Conservation (phyloP, 805 yeast genomes). For the Pichia membranifaciens region DNA sequence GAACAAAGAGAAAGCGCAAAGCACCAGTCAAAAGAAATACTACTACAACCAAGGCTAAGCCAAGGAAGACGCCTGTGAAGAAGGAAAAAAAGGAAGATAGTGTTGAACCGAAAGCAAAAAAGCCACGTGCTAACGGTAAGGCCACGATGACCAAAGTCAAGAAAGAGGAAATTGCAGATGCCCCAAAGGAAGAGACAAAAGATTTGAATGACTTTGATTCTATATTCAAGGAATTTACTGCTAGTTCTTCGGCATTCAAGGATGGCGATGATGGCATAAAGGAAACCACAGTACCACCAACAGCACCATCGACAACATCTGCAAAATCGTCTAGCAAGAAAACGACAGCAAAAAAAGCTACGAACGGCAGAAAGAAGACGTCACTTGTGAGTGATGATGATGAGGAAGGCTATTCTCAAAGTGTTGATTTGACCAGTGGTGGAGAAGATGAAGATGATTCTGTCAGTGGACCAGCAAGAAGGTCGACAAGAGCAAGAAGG, state of each 20-base stretch:
- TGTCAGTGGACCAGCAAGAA: constrained; percentile 1
- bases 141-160: constrained; percentile 1
- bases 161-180: constrained; percentile 14
- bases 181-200: constrained; percentile 13
- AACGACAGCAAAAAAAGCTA: constrained; percentile 4
- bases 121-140: constrained; percentile 13
- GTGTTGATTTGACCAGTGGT: constrained; percentile 11
- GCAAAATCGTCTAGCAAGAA: background rate
- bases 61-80: constrained; percentile 45
- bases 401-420: background rate
- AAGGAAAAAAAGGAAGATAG: constrained; percentile 21
- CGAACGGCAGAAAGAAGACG: constrained; percentile 7
- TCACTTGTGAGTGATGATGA: constrained; percentile 5
- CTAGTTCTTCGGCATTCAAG: constrained; percentile 7
- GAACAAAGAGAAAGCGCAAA: constrained; percentile 27
- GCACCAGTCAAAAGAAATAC: constrained; percentile 35
- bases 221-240: constrained; percentile 8
- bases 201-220: constrained; percentile 13
- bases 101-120: constrained; percentile 16
- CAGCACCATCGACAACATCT: constrained; percentile 3
- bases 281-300: constrained; percentile 3
- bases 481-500: constrained; percentile 4
- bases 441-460: constrained; percentile 7
- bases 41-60: background rate
- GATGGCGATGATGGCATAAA: background rate